Evolutionary conservation across 1,139 yeast species (phyloP), one percentile per base, ranked within the genome.

Genomic region (Magnusiomyces ingens): DNA sequence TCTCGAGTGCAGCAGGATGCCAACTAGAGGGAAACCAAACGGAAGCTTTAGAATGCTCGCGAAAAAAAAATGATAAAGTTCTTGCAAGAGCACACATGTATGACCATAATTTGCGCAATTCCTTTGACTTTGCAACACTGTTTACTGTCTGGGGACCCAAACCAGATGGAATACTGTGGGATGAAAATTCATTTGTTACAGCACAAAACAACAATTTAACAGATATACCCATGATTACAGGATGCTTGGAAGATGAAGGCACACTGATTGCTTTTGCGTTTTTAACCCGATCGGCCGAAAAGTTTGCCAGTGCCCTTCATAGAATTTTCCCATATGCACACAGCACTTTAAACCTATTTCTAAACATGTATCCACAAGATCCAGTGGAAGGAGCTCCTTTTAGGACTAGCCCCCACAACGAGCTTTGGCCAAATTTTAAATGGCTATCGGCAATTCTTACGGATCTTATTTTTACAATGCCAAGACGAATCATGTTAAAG

Each of bases 181-280:
- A 52, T 6, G 55, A 55, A 17, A 49, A 43, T 18, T 48, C 58
- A 10, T 51, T 40, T 36, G 45, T 53, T 13, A 36, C 55, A 19
- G 37, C 55, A 1, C 36, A 18, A 2, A 38, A 49, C 2, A 60
- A 59, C 15, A 48, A 52, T 19, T 51, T 48, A 36, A 55, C 61
- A 21, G 42, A 53, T 18, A 55, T 62, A 6, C 64, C 64, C 5
- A 52, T 52, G 18, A 56, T 61, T 15, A 43, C 53, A 36, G 64
- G 64, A 10, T 55, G 52, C 45, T 59, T 59, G 49, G 57, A 57
- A 37, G 64, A 62, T 44, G 64, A 62, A 45, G 64, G 64, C 1
- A 57, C 64, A 1, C 11, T 57, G n/a, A 60, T 61, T 41, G 48
- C 60, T 3, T 40, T 54, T 13, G 32, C 51, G 1, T 45, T 52